Percentiles rank a stretch among this genome's conserved stretches.
These are phyloP conservation scores for Monotropa hypopitys DNA, from an alignment of 179 eudicot genomes.

Conservation along the genomic window DNA sequence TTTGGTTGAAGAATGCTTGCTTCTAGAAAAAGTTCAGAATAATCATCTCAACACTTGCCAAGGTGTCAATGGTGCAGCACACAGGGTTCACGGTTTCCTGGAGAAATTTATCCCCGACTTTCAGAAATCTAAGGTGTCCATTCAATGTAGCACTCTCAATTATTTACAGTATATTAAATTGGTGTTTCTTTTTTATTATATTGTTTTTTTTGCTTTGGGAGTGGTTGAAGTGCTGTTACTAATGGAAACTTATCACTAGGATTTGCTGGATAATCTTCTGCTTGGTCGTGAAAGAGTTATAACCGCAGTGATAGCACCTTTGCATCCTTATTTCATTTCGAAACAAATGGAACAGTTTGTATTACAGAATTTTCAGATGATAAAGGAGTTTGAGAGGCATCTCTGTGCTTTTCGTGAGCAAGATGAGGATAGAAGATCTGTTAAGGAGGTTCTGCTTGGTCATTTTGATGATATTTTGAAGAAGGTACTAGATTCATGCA, in stretches of 20 bases:
- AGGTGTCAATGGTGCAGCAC: slow-evolving; percentile 35
- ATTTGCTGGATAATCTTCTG: slow-evolving; percentile 48
- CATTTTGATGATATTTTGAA: slow-evolving; percentile 41
- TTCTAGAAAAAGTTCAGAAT: slow-evolving; percentile 43
- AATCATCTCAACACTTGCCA: slow-evolving; percentile 51
- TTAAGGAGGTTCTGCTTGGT: slow-evolving; percentile 40
- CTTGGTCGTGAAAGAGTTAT: slow-evolving; percentile 37
- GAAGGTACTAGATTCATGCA: slow-evolving; percentile 31
- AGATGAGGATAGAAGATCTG: slow-evolving; percentile 30
- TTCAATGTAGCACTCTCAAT: neutral
- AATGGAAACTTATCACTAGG: slow-evolving; percentile 28
- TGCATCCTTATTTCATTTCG: slow-evolving; percentile 45
- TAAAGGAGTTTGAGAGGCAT: slow-evolving; percentile 41
- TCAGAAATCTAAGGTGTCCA: slow-evolving; percentile 62
- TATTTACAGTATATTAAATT: neutral
- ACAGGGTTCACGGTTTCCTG: slow-evolving; percentile 30
- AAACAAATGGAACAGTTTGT: slow-evolving; percentile 51
- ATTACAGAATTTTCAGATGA: slow-evolving; percentile 41
- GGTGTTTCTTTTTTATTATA: no score
- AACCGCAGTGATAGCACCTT: slow-evolving; percentile 19
- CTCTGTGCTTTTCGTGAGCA: slow-evolving; percentile 31
- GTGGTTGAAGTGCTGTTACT: neutral
- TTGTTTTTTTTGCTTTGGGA: neutral
- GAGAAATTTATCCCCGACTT: slow-evolving; percentile 44
- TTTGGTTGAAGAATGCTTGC: slow-evolving; percentile 53